Percentiles rank a stretch among this genome's conserved stretches.
Evolutionary conservation across 2,329 filamentous ascomycete genomes (phyloP).

Genomic region (Drechslerella stenobrocha): DNA sequence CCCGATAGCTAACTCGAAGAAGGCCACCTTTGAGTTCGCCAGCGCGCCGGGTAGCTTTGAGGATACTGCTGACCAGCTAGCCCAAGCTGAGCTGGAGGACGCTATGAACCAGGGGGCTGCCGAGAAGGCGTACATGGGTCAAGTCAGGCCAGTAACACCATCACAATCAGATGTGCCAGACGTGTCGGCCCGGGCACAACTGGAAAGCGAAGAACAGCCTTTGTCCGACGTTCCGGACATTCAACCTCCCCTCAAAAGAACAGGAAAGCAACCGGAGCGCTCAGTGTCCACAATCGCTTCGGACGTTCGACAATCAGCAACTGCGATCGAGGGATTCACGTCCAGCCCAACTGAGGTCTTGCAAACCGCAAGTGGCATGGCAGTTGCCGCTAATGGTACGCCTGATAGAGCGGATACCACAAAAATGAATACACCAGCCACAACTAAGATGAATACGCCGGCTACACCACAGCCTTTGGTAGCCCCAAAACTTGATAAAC

Average conservation of each 20-base stretch:
- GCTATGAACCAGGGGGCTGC: conserved; percentile 44
- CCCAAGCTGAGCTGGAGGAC: conserved; percentile 42
- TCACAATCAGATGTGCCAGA: conserved; percentile 34
- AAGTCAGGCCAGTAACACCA: conserved; percentile 43
- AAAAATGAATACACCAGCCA: conserved; percentile 35
- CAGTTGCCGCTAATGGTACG: conserved; percentile 23
- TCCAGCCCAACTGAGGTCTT: conserved; percentile 27
- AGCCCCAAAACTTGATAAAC: conserved; percentile 33
- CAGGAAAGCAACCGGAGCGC: conserved; percentile 19
- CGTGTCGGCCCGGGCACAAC: conserved; percentile 2
- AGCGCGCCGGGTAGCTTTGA: conserved; percentile 46
- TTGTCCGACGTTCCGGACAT: background rate
- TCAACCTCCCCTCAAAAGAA: background rate
- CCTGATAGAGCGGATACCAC: conserved; percentile 21
- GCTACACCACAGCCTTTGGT: conserved; percentile 29
- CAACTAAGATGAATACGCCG: conserved; percentile 36
- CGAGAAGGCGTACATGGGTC: conserved; percentile 45
- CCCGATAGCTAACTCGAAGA: conserved; percentile 42
- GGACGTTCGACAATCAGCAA: conserved; percentile 20
- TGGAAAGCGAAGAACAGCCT: conserved; percentile 8
- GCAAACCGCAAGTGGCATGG: conserved; percentile 13
- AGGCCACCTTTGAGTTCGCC: conserved; percentile 44
- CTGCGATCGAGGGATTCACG: conserved; percentile 31
- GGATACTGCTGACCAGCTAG: conserved; percentile 43
- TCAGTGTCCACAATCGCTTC: background rate